Evolutionary conservation across 2,329 filamentous ascomycete species (phyloP).

Genomic region (Neocatenulostroma microsporum): DNA sequence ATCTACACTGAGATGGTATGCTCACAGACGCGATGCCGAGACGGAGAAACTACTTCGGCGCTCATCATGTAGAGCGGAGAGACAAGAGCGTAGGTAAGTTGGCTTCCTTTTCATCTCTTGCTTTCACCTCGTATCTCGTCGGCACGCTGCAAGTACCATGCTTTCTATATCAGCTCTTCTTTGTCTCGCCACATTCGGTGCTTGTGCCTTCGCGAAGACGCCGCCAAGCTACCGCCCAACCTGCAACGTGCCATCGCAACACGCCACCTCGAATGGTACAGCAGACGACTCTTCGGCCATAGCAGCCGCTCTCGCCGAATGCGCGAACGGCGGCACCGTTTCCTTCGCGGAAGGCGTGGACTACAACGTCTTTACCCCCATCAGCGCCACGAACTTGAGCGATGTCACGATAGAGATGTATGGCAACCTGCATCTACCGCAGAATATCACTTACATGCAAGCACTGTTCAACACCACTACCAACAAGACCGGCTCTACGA

Average conservation of each 20-base stretch:
- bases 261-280: conserved; percentile 30
- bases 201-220: neutral
- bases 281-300: conserved; percentile 37
- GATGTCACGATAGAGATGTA: conserved; percentile 38
- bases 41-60: neutral
- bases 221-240: neutral
- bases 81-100: neutral
- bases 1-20: neutral
- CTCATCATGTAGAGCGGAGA: neutral
- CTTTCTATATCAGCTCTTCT: neutral
- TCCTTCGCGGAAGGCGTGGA: conserved; percentile 34
- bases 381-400: conserved; percentile 33
- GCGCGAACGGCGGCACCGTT: conserved; percentile 30
- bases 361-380: conserved; percentile 38
- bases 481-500: conserved; percentile 25
- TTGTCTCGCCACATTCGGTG: neutral
- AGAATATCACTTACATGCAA: conserved; percentile 34
- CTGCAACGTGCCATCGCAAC: conserved; percentile 16
- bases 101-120: neutral
- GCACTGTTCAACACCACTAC: conserved; percentile 22
- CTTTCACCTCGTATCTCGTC: neutral
- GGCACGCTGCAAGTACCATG: neutral
- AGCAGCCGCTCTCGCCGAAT: conserved; percentile 30
- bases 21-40: neutral
- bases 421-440: conserved; percentile 39